These are phyloP conservation scores for Umbellularia californica DNA, from an alignment of 164 flowering plant species.

Conservation along the genomic window DNA sequence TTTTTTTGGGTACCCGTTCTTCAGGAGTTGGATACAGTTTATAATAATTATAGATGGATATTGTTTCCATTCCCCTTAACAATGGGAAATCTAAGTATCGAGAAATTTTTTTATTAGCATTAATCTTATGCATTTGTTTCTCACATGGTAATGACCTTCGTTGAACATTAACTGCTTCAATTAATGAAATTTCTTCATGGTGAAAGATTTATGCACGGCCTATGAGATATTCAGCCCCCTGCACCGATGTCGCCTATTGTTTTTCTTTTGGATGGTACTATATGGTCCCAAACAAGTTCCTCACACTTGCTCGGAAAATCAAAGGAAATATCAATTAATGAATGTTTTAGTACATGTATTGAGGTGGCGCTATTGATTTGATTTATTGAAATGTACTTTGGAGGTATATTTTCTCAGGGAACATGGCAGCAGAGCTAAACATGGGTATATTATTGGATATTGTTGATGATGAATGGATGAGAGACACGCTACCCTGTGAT, in stretches of 20 bases:
- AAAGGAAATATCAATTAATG: neutral
- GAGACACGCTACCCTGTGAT: slow-evolving; percentile 61
- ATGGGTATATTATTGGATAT: slow-evolving; percentile 57
- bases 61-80: too few relatives aligned
- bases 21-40: too few relatives aligned
- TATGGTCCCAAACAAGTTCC: neutral
- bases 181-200: neutral
- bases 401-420: neutral
- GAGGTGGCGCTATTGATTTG: neutral
- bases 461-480: slow-evolving; percentile 82
- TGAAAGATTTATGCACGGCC: neutral
- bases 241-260: neutral
- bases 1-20: too few relatives aligned
- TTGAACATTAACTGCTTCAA: neutral
- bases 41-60: too few relatives aligned
- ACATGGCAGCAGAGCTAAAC: slow-evolving; percentile 57
- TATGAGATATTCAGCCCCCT: neutral
- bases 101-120: too few relatives aligned
- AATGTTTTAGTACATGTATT: neutral
- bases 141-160: neutral
- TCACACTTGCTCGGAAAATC: too few relatives aligned
- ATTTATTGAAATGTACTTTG: neutral
- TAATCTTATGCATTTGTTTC: neutral
- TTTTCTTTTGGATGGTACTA: neutral
- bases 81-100: too few relatives aligned